Evolutionary conservation across 2,329 filamentous ascomycete genomes (phyloP), one percentile per base, ranked within the genome.

Genomic region (Fusarium begoniae): DNA sequence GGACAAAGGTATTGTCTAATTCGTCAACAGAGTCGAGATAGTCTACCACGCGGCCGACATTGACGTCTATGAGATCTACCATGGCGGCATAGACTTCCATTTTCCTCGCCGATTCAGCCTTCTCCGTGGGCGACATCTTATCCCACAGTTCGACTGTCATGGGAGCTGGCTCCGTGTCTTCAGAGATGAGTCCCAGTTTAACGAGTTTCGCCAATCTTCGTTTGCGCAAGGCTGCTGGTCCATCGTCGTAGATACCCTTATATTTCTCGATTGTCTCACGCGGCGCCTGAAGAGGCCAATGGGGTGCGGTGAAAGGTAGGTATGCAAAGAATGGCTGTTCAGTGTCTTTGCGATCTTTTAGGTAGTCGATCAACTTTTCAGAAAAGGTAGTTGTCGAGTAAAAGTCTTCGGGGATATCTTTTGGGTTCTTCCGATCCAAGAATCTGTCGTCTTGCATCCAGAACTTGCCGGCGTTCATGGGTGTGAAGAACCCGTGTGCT

Each of bases 241-340:
- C 90, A 6, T 90, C 88, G 48, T 90, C 86, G 35, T 63, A 92
- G 1, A 89, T 81, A 5, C 89, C 89, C 12, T 83, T 83, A 77
- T 91, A 92, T 64, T 90, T 87, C 22, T 85, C 82, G 44, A 89
- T 86, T 60, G 87, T 86, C 70, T 89, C 85, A 43, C 81, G 78
- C 0, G 89, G 88, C 0, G 89, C 89, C 75, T 91, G 90, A 5
- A 91, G 80, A 5, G 90, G 90, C 90, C 90, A 91, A 73, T 91
- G 90, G 5, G 89, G 89, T 1, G 90, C 89, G 0, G 89, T 89
- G 76, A 90, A 91, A 3, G 78, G 68, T 6, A 80, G 54, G 26
- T 77, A 80, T 10, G 70, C 75, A 57, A 81, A 78, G 67, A 79
- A 79, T 0, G 78, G 78, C 35, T 68, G 62, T 6, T 81, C 76